These are phyloP conservation scores for Hypoxylon sp. DNA, from an alignment of 2,329 filamentous ascomycete species.

Conservation along the genomic window DNA sequence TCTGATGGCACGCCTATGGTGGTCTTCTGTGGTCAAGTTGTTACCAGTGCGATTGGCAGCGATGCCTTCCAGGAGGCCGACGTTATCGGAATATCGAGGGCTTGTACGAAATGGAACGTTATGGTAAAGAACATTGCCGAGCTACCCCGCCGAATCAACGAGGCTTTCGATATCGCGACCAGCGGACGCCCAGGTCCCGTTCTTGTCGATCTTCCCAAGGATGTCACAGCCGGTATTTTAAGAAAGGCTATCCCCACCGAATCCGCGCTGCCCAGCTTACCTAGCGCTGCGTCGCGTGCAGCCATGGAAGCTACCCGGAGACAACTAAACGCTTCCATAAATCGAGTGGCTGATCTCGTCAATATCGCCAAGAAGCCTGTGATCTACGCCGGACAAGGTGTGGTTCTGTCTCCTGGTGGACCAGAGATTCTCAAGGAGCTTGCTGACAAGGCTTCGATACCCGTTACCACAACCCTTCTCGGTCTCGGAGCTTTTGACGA, in stretches of 20 bases:
- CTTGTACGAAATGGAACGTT: slow-evolving; percentile 99
- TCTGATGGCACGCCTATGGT: slow-evolving; percentile 96
- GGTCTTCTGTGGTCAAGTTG: slow-evolving; percentile 94
- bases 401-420: slow-evolving; percentile 82
- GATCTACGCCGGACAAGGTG: slow-evolving; percentile 92
- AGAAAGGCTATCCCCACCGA: slow-evolving; percentile 82
- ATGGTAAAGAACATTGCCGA: slow-evolving; percentile 97
- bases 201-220: slow-evolving; percentile 94
- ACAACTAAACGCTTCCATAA: slow-evolving; percentile 77
- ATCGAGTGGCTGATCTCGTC: slow-evolving; percentile 80
- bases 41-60: slow-evolving; percentile 87
- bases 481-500: slow-evolving; percentile 93
- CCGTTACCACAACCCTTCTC: slow-evolving; percentile 94
- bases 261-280: slow-evolving; percentile 78
- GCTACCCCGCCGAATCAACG: slow-evolving; percentile 91
- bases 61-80: slow-evolving; percentile 98
- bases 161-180: slow-evolving; percentile 97
- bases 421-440: slow-evolving; percentile 82
- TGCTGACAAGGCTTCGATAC: slow-evolving; percentile 89
- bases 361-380: slow-evolving; percentile 93
- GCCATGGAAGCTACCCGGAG: slow-evolving; percentile 76
- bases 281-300: slow-evolving; percentile 85
- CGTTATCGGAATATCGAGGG: slow-evolving; percentile 89
- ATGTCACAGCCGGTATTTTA: slow-evolving; percentile 88
- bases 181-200: slow-evolving; percentile 93